phyloP scores from a whole-genome alignment of 768 basidiomycete species.

The Boletus bicolor region DNA sequence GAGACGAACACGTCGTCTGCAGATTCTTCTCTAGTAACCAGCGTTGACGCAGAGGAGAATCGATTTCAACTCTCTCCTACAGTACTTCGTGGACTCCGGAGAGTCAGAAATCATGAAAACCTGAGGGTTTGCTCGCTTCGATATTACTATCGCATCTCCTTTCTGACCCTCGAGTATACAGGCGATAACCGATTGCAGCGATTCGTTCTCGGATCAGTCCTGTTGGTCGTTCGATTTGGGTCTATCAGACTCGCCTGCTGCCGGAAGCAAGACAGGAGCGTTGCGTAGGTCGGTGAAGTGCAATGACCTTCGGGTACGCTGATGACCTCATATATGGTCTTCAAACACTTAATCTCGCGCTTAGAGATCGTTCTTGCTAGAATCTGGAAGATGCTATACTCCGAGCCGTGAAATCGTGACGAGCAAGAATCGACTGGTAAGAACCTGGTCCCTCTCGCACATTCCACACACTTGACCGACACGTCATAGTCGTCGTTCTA shows the following conservation, averaged over 20 bases:
- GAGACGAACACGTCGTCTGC: slow-evolving; percentile 2
- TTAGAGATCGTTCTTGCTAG: slow-evolving; percentile 5
- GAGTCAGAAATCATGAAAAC: not conserved
- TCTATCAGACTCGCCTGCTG: not conserved
- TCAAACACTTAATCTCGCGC: not conserved
- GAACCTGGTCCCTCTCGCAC: not conserved
- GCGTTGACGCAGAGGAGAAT: slow-evolving; percentile 1
- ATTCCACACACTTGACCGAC: not conserved
- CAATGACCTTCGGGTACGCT: slow-evolving; percentile 14
- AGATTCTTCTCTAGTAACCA: slow-evolving; percentile 9
- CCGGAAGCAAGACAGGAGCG: not conserved
- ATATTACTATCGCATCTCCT: not conserved
- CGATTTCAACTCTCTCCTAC: not conserved
- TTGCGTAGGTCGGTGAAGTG: slow-evolving; percentile 11
- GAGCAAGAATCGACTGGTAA: not conserved
- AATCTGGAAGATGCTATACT: not conserved
- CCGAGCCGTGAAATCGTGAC: not conserved
- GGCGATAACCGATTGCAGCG: not conserved
- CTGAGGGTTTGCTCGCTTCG: slow-evolving; percentile 1
- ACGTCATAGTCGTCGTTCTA: not conserved
- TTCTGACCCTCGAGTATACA: not conserved
- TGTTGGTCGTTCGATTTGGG: not conserved
- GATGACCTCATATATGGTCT: not conserved
- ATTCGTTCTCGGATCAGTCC: slow-evolving; percentile 2
- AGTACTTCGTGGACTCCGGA: slow-evolving; percentile 3